Percentiles rank a stretch among this genome's conserved stretches.
These are phyloP conservation scores for Alternaria sp. DNA, from an alignment of 2,329 filamentous ascomycete species.

Conservation along the genomic window DNA sequence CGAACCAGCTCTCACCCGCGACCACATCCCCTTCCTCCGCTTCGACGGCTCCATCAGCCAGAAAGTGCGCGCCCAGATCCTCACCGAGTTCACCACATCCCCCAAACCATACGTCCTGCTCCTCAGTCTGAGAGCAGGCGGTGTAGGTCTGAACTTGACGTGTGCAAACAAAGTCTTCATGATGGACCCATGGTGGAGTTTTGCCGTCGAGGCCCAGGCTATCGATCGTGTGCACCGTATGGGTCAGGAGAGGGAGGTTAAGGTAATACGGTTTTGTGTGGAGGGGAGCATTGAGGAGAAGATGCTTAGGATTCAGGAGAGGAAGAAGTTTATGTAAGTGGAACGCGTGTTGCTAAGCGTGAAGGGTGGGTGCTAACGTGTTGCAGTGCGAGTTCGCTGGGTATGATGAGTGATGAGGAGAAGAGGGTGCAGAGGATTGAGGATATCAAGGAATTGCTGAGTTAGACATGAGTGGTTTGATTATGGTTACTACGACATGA, in stretches of 20 bases:
- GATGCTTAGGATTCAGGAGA: slow-evolving; percentile 91
- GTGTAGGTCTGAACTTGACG: slow-evolving; percentile 92
- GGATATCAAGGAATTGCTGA: slow-evolving; percentile 90
- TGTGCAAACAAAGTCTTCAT: slow-evolving; percentile 90
- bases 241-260: slow-evolving; percentile 87
- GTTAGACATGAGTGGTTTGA: too few relatives aligned
- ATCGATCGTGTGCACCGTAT: slow-evolving; percentile 98
- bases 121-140: slow-evolving; percentile 85
- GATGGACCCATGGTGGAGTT: slow-evolving; percentile 99
- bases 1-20: slow-evolving; percentile 74
- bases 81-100: slow-evolving; percentile 69
- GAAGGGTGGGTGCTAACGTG: slow-evolving; percentile 25
- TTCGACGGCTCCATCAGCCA: slow-evolving; percentile 92
- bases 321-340: slow-evolving; percentile 93
- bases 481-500: too few relatives aligned
- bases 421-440: slow-evolving; percentile 89
- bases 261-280: slow-evolving; percentile 86
- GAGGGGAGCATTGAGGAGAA: slow-evolving; percentile 91
- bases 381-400: slow-evolving; percentile 83
- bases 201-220: slow-evolving; percentile 93
- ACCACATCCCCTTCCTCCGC: slow-evolving; percentile 79
- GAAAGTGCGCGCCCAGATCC: slow-evolving; percentile 78
- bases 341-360: neutral
- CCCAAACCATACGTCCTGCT: slow-evolving; percentile 74
- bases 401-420: slow-evolving; percentile 94